phyloP scores from a whole-genome alignment of 2,329 filamentous ascomycete genomes.

The Phialemoniopsis sp. region DNA sequence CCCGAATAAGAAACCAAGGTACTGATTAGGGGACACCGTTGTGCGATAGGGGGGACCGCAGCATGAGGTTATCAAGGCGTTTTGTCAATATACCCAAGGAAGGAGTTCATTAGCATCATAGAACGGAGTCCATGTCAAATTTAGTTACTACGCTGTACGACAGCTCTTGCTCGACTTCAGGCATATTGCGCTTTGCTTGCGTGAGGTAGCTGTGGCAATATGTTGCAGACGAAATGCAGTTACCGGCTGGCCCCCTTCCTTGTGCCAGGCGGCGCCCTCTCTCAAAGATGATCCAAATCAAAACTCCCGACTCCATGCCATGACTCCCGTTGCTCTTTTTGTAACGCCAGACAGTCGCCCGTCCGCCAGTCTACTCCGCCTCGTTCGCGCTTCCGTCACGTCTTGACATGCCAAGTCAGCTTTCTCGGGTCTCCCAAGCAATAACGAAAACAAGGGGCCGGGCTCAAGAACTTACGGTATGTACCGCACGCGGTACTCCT shows the following conservation, averaged over 20 bases:
- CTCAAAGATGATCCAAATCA: background rate
- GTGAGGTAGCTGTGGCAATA: too few species aligned
- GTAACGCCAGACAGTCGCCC: background rate
- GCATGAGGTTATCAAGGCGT: too few species aligned
- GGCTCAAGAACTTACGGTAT: slow-evolving; percentile 58
- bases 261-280: too few species aligned
- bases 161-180: too few species aligned
- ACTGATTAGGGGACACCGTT: slow-evolving; percentile 19
- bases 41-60: too few species aligned
- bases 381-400: slow-evolving; percentile 53
- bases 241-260: too few species aligned
- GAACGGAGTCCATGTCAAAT: too few species aligned
- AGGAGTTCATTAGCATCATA: too few species aligned
- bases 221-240: too few species aligned
- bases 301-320: slow-evolving; percentile 4
- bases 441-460: slow-evolving; percentile 41
- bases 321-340: background rate
- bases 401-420: slow-evolving; percentile 23
- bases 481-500: slow-evolving; percentile 60
- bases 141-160: too few species aligned
- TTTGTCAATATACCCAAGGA: too few species aligned
- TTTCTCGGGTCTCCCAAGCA: slow-evolving; percentile 18
- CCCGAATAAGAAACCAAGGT: slow-evolving; percentile 49
- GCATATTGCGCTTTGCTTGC: too few species aligned
- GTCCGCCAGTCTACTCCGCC: slow-evolving; percentile 28